These are phyloP conservation scores for Coleophoma cylindrospora DNA, from an alignment of 2,329 filamentous ascomycete genomes.

Conservation along the genomic window DNA sequence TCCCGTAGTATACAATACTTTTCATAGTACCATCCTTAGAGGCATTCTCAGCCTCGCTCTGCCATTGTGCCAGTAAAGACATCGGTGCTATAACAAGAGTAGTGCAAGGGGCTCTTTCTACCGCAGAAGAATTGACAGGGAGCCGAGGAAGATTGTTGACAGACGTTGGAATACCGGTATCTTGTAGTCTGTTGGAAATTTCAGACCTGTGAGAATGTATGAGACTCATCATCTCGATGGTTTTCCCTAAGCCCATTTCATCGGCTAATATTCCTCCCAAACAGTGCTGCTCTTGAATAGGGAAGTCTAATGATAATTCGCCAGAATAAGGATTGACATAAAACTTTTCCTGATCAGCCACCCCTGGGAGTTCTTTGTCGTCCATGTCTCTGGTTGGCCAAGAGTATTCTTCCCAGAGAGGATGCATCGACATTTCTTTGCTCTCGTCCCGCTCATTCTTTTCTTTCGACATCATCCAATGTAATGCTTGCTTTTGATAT, in stretches of 20 bases:
- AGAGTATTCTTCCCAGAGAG: slow-evolving; percentile 90
- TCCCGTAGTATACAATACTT: slow-evolving; percentile 86
- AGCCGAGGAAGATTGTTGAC: slow-evolving; percentile 60
- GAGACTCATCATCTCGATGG: slow-evolving; percentile 95
- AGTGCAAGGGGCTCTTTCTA: slow-evolving; percentile 74
- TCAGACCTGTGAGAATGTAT: slow-evolving; percentile 77
- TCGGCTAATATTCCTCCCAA: slow-evolving; percentile 90
- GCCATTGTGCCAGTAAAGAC: slow-evolving; percentile 95
- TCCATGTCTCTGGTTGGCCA: slow-evolving; percentile 89
- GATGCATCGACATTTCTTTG: slow-evolving; percentile 83
- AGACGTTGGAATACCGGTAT: slow-evolving; percentile 24
- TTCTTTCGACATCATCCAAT: slow-evolving; percentile 97
- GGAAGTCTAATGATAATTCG: slow-evolving; percentile 87
- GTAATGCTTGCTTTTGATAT: slow-evolving; percentile 90
- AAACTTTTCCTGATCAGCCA: slow-evolving; percentile 67
- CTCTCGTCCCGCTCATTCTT: slow-evolving; percentile 65
- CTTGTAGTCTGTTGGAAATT: slow-evolving; percentile 34
- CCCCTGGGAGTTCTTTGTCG: slow-evolving; percentile 64
- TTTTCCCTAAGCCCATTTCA: slow-evolving; percentile 97
- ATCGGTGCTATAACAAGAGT: slow-evolving; percentile 96
- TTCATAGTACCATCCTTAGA: slow-evolving; percentile 80
- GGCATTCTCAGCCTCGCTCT: slow-evolving; percentile 88
- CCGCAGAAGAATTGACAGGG: slow-evolving; percentile 46
- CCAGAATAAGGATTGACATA: slow-evolving; percentile 98
- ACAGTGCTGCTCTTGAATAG: slow-evolving; percentile 89